Conservation (phyloP, 179 eudicot genomes). For the Nepenthes alata region DNA sequence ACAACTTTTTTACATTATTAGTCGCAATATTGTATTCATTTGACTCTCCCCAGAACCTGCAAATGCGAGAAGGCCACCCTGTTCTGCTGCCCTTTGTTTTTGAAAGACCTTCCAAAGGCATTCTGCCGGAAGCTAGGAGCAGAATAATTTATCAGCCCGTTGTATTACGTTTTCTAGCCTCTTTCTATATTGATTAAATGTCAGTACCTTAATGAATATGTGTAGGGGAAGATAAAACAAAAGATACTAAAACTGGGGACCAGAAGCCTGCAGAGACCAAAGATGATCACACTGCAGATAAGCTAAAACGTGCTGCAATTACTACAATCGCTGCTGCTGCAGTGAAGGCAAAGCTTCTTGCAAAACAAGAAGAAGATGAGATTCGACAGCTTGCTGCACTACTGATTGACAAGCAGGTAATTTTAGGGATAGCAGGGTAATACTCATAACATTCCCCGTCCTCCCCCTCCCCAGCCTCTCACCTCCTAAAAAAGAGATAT, state of each 20-base stretch:
- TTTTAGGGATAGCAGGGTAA: not conserved
- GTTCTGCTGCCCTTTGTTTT: no score
- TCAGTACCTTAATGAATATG: not conserved
- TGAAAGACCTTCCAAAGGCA: no score
- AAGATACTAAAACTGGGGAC: conserved; percentile 26
- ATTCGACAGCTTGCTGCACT: conserved; percentile 62
- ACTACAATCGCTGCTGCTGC: conserved; percentile 91
- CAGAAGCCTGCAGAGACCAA: conserved; percentile 22
- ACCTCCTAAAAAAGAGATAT: not conserved
- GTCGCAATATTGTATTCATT: no score
- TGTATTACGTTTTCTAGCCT: no score
- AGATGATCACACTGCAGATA: conserved; percentile 31
- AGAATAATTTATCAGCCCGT: no score
- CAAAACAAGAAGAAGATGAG: conserved; percentile 84
- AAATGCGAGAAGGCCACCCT: no score
- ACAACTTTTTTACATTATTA: no score
- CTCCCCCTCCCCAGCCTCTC: not conserved
- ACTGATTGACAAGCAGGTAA: conserved; percentile 87
- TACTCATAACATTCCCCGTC: not conserved
- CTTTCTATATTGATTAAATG: no score
- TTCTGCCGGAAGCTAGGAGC: no score
- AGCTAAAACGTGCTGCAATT: conserved; percentile 64
- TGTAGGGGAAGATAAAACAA: conserved; percentile 27
- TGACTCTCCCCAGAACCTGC: no score
- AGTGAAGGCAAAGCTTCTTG: conserved; percentile 87